Percentiles rank a stretch among this genome's conserved stretches.
Evolutionary conservation across 2,329 filamentous ascomycete species (phyloP).

Genomic region (Fusarium tanahbumbuense): DNA sequence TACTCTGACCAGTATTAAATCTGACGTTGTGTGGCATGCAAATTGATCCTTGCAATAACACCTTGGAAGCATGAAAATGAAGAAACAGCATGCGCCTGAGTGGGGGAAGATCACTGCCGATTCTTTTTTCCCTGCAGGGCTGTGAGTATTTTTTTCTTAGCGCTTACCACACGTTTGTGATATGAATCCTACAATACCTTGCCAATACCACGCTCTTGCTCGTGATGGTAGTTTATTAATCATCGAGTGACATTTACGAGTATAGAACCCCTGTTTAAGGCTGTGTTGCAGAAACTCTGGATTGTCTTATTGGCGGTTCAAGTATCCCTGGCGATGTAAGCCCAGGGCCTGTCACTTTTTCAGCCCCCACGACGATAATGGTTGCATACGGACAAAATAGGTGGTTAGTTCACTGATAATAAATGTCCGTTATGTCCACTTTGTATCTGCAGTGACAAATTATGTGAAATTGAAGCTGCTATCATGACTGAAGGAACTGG

Average conservation of each 20-base stretch:
- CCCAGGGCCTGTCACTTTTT: not conserved
- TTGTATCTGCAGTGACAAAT: not conserved
- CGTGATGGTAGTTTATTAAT: not conserved
- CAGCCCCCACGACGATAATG: not conserved
- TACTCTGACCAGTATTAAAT: not conserved
- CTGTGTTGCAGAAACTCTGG: not conserved
- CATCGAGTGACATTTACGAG: not conserved
- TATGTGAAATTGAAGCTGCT: not conserved
- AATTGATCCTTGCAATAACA: not conserved
- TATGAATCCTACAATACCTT: not conserved
- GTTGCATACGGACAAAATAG: not conserved
- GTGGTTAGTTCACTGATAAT: not conserved
- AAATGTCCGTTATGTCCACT: not conserved
- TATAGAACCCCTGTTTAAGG: slow-evolving; percentile 4
- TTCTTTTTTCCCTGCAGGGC: not conserved
- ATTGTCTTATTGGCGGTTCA: no score
- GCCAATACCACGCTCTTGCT: not conserved
- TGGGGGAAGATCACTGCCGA: not conserved
- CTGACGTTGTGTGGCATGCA: not conserved
- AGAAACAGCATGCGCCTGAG: not conserved
- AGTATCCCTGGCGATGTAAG: not conserved
- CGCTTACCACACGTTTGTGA: slow-evolving; percentile 3
- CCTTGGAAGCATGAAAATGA: not conserved
- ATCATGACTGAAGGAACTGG: slow-evolving; percentile 8
- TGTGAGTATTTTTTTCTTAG: slow-evolving; percentile 3